A percentile compares a stretch with the other conserved stretches of the same genome.
Evolutionary conservation across 345 rosid species (phyloP).

Genomic region (Rhodamnia rubescens): DNA sequence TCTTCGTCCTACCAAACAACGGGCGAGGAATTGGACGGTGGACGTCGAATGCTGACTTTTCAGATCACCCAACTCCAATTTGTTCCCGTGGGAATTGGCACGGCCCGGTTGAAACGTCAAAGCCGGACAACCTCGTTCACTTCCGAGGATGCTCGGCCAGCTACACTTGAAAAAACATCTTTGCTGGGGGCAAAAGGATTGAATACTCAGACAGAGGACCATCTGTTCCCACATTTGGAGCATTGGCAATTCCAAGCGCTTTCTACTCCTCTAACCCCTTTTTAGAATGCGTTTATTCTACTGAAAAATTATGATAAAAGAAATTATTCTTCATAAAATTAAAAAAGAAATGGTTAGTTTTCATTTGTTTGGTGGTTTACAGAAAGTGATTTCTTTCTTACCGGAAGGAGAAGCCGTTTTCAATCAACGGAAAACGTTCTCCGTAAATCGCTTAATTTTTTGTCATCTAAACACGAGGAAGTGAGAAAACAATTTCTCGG

Average conservation of each 20-base stretch:
- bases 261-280: neutral
- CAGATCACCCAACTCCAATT: neutral
- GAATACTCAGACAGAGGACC: neutral
- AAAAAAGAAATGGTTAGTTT: neutral
- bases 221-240: neutral
- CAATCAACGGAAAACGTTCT: neutral
- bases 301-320: neutral
- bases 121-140: neutral
- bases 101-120: neutral
- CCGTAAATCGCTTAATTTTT: too few relatives aligned
- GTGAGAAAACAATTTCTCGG: neutral
- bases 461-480: neutral
- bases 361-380: neutral
- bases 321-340: rapidly evolving
- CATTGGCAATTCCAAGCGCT: neutral
- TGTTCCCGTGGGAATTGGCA: neutral
- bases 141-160: neutral
- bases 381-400: neutral
- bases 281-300: rapidly evolving
- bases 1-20: neutral
- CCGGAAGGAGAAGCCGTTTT: rapidly evolving
- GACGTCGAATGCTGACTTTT: neutral
- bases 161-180: neutral
- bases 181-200: neutral
- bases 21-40: neutral